Percentiles rank a stretch among this genome's conserved stretches.
phyloP scores from a whole-genome alignment of 1,284 basidiomycete genomes.

The Earliella scabrosa region DNA sequence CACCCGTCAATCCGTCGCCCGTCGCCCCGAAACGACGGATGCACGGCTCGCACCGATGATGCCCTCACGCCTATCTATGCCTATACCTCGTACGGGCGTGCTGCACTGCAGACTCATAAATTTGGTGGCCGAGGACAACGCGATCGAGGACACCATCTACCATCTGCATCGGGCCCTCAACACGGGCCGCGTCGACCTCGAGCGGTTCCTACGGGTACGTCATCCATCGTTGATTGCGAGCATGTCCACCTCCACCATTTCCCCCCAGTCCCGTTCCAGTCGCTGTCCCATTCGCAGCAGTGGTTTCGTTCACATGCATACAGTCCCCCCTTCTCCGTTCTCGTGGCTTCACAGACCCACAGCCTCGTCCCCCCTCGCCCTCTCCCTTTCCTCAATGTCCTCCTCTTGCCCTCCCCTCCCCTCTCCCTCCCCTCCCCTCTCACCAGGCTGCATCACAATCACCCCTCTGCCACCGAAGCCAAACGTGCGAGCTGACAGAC shows the following conservation, averaged over 20 bases:
- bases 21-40: too few relatives aligned
- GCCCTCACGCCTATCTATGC: background rate
- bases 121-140: slow-evolving; percentile 97
- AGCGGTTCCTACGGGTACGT: slow-evolving; percentile 87
- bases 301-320: too few relatives aligned
- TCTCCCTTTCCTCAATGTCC: too few relatives aligned
- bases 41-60: slow-evolving; percentile 1
- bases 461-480: slow-evolving; percentile 17
- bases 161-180: slow-evolving; percentile 95
- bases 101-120: slow-evolving; percentile 78
- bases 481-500: background rate
- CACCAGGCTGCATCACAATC: slow-evolving; percentile 14
- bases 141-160: slow-evolving; percentile 98
- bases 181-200: slow-evolving; percentile 89
- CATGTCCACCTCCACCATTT: slow-evolving; percentile 10
- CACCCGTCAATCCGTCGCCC: too few relatives aligned
- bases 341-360: too few relatives aligned
- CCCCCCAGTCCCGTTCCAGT: too few relatives aligned
- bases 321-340: too few relatives aligned
- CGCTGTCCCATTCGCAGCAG: too few relatives aligned
- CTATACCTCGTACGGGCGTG: background rate
- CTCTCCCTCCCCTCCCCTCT: background rate
- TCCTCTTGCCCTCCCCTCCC: too few relatives aligned
- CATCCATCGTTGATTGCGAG: background rate
- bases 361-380: too few relatives aligned